Evolutionary conservation across 306 rosid genomes (phyloP).

Genomic region (Rosa multiflora): DNA sequence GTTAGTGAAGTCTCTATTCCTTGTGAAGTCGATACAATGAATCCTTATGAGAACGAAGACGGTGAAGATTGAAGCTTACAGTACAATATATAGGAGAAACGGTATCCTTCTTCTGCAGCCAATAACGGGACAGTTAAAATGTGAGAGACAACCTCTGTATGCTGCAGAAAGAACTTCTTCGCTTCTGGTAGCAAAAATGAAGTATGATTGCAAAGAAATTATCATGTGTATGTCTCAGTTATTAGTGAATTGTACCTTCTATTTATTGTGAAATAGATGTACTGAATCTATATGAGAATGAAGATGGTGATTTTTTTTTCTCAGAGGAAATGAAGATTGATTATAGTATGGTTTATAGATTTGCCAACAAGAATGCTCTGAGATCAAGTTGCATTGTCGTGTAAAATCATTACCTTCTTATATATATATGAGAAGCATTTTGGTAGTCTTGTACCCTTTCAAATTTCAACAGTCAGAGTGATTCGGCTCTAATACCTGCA

Average conservation of each 20-base stretch:
- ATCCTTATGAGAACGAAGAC: slow-evolving; percentile 11
- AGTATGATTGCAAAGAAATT: neutral
- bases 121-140: neutral
- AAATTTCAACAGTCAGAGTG: too few species aligned
- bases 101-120: neutral
- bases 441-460: too few species aligned
- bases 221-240: neutral
- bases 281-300: neutral
- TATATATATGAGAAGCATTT: too few species aligned
- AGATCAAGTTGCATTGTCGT: neutral
- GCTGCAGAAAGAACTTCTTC: neutral
- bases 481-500: too few species aligned
- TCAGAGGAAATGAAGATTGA: neutral
- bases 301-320: neutral
- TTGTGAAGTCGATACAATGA: slow-evolving; percentile 9
- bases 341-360: neutral
- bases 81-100: neutral
- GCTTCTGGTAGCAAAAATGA: neutral
- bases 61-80: neutral
- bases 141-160: neutral
- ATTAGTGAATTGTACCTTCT: neutral
- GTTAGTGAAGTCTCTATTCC: slow-evolving; percentile 15
- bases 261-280: neutral
- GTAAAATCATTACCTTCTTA: too few species aligned
- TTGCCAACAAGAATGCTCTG: neutral